Evolutionary conservation across 169 alveolate species (phyloP), one percentile per base, ranked within the genome.

Genomic region (Plasmodium berghei): DNA sequence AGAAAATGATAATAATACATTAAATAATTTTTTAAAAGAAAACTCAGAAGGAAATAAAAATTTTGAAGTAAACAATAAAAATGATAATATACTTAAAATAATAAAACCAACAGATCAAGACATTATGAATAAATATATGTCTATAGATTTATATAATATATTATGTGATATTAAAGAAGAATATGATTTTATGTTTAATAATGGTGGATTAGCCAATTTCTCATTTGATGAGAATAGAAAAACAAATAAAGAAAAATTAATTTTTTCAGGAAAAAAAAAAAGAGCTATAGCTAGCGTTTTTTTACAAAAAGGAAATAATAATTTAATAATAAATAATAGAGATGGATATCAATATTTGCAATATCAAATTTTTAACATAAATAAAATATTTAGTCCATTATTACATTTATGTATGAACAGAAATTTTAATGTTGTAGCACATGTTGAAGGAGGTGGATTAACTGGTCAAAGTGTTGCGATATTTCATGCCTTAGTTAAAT

Each of bases 391-490:
- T 59, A 93, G 93, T 63, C 96, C 96, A 0, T 34, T 93, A 49
- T 71, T 90, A 28, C 71, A 71, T 70, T 74, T 93, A 40, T 73
- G 91, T 54, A 66, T 87, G 72, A 64, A 93, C 52, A 93, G 87
- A 45, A 67, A 89, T 87, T 93, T 93, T 70, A 92, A 93, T 69
- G 80, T 93, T 5, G 93, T 93, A n/a, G 95, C 96, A 48, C 72
- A 16, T 45, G 94, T 87, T 26, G 69, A 72, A 12, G 96, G 96
- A 12, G 96, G 96, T 10, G 96, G 96, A 1, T 87, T 92, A 18
- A 62, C 95, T 0, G 96, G 96, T 0, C 96, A 93, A 56, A 61
- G 94, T 26, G 95, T 89, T n/a, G 96, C 96, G 18, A 93, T 93
- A 20, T 74, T 93, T 56, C 95, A 93, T 77, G 96, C 96, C 40